A percentile compares a stretch with the other conserved stretches of the same genome.
Evolutionary conservation across 345 rosid species (phyloP).

Genomic region (Carallia pectinifolia): DNA sequence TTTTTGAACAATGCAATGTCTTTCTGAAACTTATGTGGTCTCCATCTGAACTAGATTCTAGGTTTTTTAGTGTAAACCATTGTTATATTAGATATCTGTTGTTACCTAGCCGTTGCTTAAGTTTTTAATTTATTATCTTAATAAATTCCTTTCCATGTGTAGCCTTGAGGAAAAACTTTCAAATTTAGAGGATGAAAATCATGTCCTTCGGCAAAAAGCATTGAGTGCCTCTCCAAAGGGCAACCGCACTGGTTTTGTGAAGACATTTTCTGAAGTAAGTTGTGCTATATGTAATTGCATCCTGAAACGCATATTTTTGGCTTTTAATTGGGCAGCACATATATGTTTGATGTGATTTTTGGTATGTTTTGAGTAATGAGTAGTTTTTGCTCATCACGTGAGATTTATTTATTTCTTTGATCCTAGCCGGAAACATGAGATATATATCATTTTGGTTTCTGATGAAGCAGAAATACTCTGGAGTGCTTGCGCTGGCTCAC

Average conservation of each 20-base stretch:
- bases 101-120: not conserved
- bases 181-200: slow-evolving; percentile 80
- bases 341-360: not conserved
- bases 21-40: not conserved
- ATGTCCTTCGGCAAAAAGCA: slow-evolving; percentile 72
- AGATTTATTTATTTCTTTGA: not conserved
- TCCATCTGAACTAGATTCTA: not conserved
- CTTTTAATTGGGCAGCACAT: not conserved
- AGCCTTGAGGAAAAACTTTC: slow-evolving; percentile 80
- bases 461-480: slow-evolving; percentile 57
- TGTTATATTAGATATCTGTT: not conserved
- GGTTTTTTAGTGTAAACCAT: not conserved
- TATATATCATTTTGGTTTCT: slow-evolving; percentile 12
- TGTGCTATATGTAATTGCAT: not conserved
- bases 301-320: not conserved
- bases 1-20: not conserved
- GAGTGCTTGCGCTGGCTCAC: slow-evolving; percentile 45
- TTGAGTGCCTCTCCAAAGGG: slow-evolving; percentile 52
- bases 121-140: not conserved
- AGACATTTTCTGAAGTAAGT: slow-evolving; percentile 70
- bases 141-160: slow-evolving; percentile 8
- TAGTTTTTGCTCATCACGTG: not conserved
- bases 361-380: not conserved
- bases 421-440: not conserved
- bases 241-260: slow-evolving; percentile 40